These are phyloP conservation scores for Acanthamoeba sp. DNA, from an alignment of 208 protist species.

Conservation along the genomic window DNA sequence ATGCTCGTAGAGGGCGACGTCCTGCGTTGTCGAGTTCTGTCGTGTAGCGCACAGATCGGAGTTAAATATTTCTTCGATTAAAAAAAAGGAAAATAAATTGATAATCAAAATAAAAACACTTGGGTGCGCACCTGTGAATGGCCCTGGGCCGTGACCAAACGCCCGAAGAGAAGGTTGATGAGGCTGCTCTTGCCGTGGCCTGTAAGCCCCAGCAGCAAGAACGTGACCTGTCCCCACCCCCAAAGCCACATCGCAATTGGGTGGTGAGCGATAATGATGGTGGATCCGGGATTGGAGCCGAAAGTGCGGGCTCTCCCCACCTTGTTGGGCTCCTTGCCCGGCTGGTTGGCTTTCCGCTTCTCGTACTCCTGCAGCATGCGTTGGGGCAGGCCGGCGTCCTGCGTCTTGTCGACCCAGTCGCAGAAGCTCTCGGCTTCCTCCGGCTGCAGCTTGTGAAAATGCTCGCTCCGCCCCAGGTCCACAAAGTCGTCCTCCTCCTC, in stretches of 20 bases:
- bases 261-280: background rate
- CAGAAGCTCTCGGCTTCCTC: conserved; percentile 53
- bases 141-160: conserved; percentile 30
- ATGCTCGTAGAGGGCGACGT: conserved; percentile 69
- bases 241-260: background rate
- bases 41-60: background rate
- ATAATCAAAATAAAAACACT: background rate
- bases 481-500: conserved; percentile 30
- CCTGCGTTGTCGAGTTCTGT: conserved; percentile 39
- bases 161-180: conserved; percentile 72
- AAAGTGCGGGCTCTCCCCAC: background rate
- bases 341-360: background rate
- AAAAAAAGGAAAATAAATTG: background rate
- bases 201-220: conserved; percentile 37
- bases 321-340: background rate
- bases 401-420: conserved; percentile 33
- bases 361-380: conserved; percentile 52
- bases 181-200: conserved; percentile 69
- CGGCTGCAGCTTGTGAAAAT: background rate
- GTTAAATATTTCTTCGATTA: no score
- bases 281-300: no score
- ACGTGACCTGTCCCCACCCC: background rate
- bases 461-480: background rate
- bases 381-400: background rate
- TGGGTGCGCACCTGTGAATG: background rate